phyloP scores from a whole-genome alignment of 2,329 filamentous ascomycete genomes.

The Pseudocercospora fijiensis region DNA sequence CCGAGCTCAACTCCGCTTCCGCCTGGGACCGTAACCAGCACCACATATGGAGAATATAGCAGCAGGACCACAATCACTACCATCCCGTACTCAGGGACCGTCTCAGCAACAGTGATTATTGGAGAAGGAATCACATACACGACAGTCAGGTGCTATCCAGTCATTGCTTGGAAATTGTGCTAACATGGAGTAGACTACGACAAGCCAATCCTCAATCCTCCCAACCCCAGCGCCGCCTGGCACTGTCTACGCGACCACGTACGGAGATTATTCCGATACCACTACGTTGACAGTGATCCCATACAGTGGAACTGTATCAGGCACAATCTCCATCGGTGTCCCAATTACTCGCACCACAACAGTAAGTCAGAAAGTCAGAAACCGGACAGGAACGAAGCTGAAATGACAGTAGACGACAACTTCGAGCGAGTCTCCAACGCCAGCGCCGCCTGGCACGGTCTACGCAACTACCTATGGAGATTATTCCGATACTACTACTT shows the following conservation, averaged over 20 bases:
- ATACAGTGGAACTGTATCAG: conserved; percentile 5
- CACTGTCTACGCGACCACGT: conserved; percentile 6
- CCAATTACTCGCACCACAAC: background rate
- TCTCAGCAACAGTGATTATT: background rate
- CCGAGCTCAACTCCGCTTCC: background rate
- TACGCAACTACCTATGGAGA: conserved; percentile 3
- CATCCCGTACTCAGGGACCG: background rate
- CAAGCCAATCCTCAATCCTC: background rate
- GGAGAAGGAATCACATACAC: background rate
- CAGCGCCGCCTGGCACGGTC: background rate
- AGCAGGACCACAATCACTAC: background rate
- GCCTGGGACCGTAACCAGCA: background rate
- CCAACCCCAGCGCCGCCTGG: background rate
- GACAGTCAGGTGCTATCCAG: background rate
- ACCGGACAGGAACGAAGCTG: too few relatives aligned
- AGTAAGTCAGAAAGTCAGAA: too few relatives aligned
- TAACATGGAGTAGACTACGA: background rate
- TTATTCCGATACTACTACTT: conserved; percentile 3
- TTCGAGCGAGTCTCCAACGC: background rate
- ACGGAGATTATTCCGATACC: conserved; percentile 9
- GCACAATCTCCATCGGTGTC: conserved; percentile 8
- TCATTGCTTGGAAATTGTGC: background rate
- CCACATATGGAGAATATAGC: background rate
- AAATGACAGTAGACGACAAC: background rate
- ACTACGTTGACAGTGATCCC: conserved; percentile 12